Conservation (phyloP, 495 filamentous ascomycete species). For the Schizothecium vesticola region DNA sequence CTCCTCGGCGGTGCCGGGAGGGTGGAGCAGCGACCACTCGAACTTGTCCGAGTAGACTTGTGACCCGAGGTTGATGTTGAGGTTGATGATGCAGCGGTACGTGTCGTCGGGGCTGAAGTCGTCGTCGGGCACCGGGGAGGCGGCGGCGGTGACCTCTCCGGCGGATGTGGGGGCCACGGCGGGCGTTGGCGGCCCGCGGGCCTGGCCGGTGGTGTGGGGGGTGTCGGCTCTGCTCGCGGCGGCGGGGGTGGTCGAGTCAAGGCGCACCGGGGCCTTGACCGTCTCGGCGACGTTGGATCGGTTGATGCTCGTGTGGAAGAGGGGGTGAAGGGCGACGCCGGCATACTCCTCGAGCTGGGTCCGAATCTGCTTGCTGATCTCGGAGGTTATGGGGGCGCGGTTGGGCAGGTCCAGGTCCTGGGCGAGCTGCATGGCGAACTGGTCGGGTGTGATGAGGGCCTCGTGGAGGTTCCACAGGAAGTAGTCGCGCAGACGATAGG, state of each 20-base stretch:
- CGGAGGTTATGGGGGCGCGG: slow-evolving; percentile 55
- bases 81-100: slow-evolving; percentile 81
- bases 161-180: slow-evolving; percentile 19
- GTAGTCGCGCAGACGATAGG: slow-evolving; percentile 82
- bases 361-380: slow-evolving; percentile 90
- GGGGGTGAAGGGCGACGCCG: slow-evolving; percentile 84
- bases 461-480: slow-evolving; percentile 99
- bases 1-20: slow-evolving; percentile 81
- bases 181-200: slow-evolving; percentile 12
- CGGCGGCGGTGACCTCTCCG: slow-evolving; percentile 26
- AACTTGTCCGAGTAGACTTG: slow-evolving; percentile 95
- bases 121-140: slow-evolving; percentile 22
- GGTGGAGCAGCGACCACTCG: slow-evolving; percentile 94
- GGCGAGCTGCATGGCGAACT: slow-evolving; percentile 85
- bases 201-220: slow-evolving; percentile 37
- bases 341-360: slow-evolving; percentile 96
- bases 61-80: slow-evolving; percentile 90
- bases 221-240: slow-evolving; percentile 44
- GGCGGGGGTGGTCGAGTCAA: slow-evolving; percentile 39
- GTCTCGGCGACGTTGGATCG: slow-evolving; percentile 35
- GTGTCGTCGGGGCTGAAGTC: slow-evolving; percentile 75
- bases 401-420: slow-evolving; percentile 92
- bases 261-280: slow-evolving; percentile 29
- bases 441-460: slow-evolving; percentile 86
- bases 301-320: slow-evolving; percentile 63